These are phyloP conservation scores for Beta lomatogona DNA, from an alignment of 179 eudicot species.

Conservation along the genomic window DNA sequence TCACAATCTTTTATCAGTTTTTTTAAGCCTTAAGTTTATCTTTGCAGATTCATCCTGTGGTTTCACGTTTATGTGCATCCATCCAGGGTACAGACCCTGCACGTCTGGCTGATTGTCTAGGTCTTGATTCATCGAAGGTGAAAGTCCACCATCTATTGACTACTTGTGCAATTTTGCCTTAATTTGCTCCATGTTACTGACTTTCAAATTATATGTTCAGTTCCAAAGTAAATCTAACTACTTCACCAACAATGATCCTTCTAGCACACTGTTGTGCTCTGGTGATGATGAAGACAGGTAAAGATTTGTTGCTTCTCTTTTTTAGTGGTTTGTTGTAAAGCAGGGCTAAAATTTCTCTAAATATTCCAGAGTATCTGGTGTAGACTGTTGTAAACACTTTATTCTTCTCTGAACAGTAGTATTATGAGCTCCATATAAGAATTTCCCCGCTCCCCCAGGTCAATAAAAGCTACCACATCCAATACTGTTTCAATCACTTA, in stretches of 20 bases:
- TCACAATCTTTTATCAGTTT: constrained; percentile 6
- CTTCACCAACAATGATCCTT: constrained; percentile 50
- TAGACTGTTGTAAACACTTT: not conserved
- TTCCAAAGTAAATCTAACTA: constrained; percentile 74
- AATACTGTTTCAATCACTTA: not conserved
- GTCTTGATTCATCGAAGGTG: constrained; percentile 94
- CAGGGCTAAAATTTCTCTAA: not conserved
- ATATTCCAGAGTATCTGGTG: not conserved
- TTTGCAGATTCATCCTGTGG: constrained; percentile 94
- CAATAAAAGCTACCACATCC: too few relatives aligned
- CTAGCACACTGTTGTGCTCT: constrained; percentile 52
- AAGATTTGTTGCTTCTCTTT: not conserved
- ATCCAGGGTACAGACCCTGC: constrained; percentile 98
- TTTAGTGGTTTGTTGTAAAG: not conserved
- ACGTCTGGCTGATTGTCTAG: constrained; percentile 90
- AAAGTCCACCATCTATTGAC: not conserved
- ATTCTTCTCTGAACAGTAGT: too few relatives aligned
- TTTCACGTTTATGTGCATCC: constrained; percentile 95
- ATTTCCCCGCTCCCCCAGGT: too few relatives aligned
- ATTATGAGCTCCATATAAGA: too few relatives aligned
- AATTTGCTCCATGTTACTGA: constrained; percentile 25
- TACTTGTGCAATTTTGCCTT: not conserved
- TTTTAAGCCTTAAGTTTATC: constrained; percentile 10
- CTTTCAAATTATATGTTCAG: constrained; percentile 37
- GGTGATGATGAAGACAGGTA: constrained; percentile 89